Percentiles rank a stretch among this genome's conserved stretches.
phyloP scores from a whole-genome alignment of 805 yeast genomes.

The Hanseniaspora thailandica region DNA sequence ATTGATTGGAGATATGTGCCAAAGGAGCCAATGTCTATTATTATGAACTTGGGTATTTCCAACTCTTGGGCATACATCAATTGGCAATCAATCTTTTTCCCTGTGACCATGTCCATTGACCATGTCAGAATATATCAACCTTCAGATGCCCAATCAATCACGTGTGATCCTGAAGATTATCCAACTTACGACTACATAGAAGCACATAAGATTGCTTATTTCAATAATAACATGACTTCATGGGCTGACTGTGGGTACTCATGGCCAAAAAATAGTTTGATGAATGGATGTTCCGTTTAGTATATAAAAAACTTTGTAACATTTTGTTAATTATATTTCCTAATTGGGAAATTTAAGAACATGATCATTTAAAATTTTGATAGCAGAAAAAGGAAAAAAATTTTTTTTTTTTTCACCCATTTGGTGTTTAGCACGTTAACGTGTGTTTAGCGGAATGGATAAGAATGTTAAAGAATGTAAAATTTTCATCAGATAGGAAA shows the following conservation, averaged over 20 bases:
- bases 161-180: conserved; percentile 77
- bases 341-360: conserved; percentile 14
- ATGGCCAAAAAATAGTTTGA: conserved; percentile 50
- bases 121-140: conserved; percentile 92
- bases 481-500: too few species aligned
- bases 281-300: conserved; percentile 37
- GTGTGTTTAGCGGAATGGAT: neutral
- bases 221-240: conserved; percentile 52
- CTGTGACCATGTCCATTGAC: conserved; percentile 64
- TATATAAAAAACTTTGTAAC: neutral
- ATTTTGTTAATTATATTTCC: conserved; percentile 2
- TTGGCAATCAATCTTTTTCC: conserved; percentile 74
- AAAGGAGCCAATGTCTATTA: conserved; percentile 85
- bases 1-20: conserved; percentile 69
- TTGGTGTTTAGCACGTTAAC: neutral
- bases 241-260: conserved; percentile 70
- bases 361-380: neutral
- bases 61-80: conserved; percentile 89
- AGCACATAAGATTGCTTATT: conserved; percentile 56
- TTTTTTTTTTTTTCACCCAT: neutral
- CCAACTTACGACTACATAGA: conserved; percentile 82
- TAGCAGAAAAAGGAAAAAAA: neutral
- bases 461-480: too few species aligned
- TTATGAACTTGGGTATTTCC: conserved; percentile 81
- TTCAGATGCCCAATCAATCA: conserved; percentile 40